A percentile compares a stretch with the other conserved stretches of the same genome.
These are phyloP conservation scores for Nidularia sp. DNA, from an alignment of 768 basidiomycete species.

Conservation along the genomic window DNA sequence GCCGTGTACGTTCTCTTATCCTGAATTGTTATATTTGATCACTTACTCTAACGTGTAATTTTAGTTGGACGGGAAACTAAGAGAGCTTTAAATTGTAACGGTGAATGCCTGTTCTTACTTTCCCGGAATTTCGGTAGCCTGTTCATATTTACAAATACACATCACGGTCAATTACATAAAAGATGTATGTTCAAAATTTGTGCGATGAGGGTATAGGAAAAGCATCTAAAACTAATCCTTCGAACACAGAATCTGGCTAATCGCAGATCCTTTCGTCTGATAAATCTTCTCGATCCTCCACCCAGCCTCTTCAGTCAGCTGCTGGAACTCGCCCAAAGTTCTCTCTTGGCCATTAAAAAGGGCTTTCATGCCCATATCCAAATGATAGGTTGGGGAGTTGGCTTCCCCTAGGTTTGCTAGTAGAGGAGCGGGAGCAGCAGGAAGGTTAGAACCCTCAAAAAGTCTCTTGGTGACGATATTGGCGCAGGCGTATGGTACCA, in stretches of 20 bases:
- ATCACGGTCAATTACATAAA: not conserved
- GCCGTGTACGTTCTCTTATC: conserved; percentile 23
- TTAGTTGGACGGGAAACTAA: not conserved
- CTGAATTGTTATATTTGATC: not conserved
- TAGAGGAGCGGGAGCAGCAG: conserved; percentile 11
- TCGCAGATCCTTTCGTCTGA: conserved; percentile 3
- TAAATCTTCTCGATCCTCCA: conserved; percentile 6
- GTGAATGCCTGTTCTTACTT: not conserved
- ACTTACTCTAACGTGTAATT: not conserved
- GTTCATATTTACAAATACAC: not conserved
- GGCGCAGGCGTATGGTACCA: conserved; percentile 7
- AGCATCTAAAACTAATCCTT: not conserved
- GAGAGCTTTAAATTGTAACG: not conserved
- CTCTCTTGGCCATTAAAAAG: conserved; percentile 6
- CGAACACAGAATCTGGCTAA: conserved; percentile 6
- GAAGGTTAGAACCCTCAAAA: conserved; percentile 1
- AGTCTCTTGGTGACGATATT: not conserved
- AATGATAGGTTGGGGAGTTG: conserved; percentile 4
- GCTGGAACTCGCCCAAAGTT: conserved; percentile 4
- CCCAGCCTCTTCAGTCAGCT: conserved; percentile 2
- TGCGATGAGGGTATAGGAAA: too few species aligned
- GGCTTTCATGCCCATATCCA: conserved; percentile 5
- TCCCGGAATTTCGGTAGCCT: not conserved
- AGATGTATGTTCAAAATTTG: too few species aligned
- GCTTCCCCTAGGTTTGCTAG: conserved; percentile 14